Percentiles rank a stretch among this genome's conserved stretches.
Conservation (phyloP, 2,329 filamentous ascomycete species). For the Bertia moriformis region DNA sequence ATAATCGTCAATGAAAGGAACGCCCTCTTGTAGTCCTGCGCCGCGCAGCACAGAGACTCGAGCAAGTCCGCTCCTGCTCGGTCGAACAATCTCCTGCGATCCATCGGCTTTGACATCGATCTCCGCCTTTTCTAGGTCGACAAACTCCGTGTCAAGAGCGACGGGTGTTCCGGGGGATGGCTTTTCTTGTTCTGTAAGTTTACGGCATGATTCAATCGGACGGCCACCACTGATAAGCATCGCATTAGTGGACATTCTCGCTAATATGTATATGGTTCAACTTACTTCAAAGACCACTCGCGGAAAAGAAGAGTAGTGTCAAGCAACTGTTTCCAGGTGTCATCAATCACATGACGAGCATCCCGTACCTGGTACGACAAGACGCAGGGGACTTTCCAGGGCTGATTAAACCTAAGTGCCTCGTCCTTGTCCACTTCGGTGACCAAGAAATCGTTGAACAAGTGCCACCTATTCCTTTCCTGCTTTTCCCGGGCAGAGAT, state of each 20-base stretch:
- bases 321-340: slow-evolving; percentile 47
- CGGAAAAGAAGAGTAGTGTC: slow-evolving; percentile 48
- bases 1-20: slow-evolving; percentile 59
- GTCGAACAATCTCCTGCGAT: slow-evolving; percentile 48
- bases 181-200: slow-evolving; percentile 26
- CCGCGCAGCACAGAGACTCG: slow-evolving; percentile 55
- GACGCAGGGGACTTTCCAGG: slow-evolving; percentile 54
- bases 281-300: slow-evolving; percentile 13
- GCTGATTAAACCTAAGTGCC: slow-evolving; percentile 48
- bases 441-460: slow-evolving; percentile 60
- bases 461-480: slow-evolving; percentile 41
- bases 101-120: slow-evolving; percentile 57
- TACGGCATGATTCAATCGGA: slow-evolving; percentile 16
- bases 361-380: slow-evolving; percentile 47
- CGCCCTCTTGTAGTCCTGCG: slow-evolving; percentile 36
- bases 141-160: slow-evolving; percentile 57
- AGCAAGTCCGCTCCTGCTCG: slow-evolving; percentile 47
- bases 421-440: slow-evolving; percentile 44
- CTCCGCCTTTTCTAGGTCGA: slow-evolving; percentile 51
- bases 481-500: slow-evolving; percentile 26
- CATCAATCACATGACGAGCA: slow-evolving; percentile 42
- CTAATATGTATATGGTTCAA: neutral
- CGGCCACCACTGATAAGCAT: slow-evolving; percentile 10
- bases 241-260: neutral
- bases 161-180: slow-evolving; percentile 39